Evolutionary conservation across 768 basidiomycete species (phyloP), one percentile per base, ranked within the genome.

Genomic region (Tylopilus rubrobrunneus): DNA sequence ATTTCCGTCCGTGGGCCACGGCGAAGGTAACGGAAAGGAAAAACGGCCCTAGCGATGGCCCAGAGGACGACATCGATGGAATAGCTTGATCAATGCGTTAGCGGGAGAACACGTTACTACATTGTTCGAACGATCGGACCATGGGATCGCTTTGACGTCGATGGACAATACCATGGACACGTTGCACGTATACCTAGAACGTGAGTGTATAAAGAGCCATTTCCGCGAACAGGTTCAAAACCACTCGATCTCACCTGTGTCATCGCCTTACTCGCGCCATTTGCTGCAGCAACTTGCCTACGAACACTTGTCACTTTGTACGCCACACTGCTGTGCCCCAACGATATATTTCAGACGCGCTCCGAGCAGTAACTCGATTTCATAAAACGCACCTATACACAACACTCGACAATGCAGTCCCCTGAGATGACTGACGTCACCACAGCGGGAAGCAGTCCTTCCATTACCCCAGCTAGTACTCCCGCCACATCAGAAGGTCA

Each of bases 141-240:
- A 19, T 2, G 9, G 39, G 39, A 47, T 14, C 17, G 31, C 33
- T 36, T 51, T 51, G 29, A 45, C 7, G 12, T 9, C 37, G 17
- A 17, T 6, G 19, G 39, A 28, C 33, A 47, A 47, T 46, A 6
- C 5, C 6, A 25, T 7, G 31, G 3, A 7, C 21, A 15, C 12
- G 14, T 27, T 27, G 17, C 8, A 8, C 25, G 12, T 3, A n/a
- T 33, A 37, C 48, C 5, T 19, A 8, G 28, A 36, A 31, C 12
- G 8, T n/a, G 43, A 56, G 8, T 23, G 17, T 40, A 52, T 56
- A 56, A 56, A 60, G n/a, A 31, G 28, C 12, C 7, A 0, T n/a
- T n/a, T 29, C 41, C 2, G 25, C 28, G 3, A 1, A 15, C 41
- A 5, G 36, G 19, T 19, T 9, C n/a, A 39, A 9, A 15, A 47